Evolutionary conservation across 371 early-diverging fungal species (phyloP).

Genomic region (Mortierella sp.): DNA sequence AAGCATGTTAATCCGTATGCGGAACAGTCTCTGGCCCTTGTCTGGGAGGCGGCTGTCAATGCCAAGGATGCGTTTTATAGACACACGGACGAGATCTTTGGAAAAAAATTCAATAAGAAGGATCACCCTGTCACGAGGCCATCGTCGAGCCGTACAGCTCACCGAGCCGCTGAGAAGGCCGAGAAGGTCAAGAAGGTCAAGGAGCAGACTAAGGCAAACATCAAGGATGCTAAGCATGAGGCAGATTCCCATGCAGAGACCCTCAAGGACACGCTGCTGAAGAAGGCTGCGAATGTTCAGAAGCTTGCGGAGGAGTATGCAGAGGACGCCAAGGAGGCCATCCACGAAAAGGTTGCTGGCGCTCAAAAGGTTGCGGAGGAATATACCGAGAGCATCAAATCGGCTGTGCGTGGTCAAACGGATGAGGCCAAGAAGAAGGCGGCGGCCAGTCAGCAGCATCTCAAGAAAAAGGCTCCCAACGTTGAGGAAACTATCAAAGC

Average conservation of each 20-base stretch:
- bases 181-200: constrained; percentile 16
- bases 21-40: constrained; percentile 9
- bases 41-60: constrained; percentile 20
- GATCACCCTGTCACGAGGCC: constrained; percentile 10
- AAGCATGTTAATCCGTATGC: constrained; percentile 43
- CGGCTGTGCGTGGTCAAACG: constrained; percentile 3
- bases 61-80: constrained; percentile 13
- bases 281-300: constrained; percentile 3
- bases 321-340: neutral
- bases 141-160: constrained; percentile 5
- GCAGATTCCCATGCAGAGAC: constrained; percentile 1
- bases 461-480: neutral
- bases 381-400: constrained; percentile 16
- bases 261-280: neutral
- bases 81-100: constrained; percentile 38
- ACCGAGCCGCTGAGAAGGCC: constrained; percentile 7
- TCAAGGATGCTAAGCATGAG: constrained; percentile 2
- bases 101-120: constrained; percentile 28
- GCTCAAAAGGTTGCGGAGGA: constrained; percentile 16
- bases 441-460: too few species aligned
- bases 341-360: constrained; percentile 13
- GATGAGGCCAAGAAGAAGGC: constrained; percentile 5
- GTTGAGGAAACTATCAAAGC: constrained; percentile 17
- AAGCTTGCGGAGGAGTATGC: neutral
- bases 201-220: neutral